These are phyloP conservation scores for Peterozyma xylosa DNA, from an alignment of 805 yeast species.

Conservation along the genomic window DNA sequence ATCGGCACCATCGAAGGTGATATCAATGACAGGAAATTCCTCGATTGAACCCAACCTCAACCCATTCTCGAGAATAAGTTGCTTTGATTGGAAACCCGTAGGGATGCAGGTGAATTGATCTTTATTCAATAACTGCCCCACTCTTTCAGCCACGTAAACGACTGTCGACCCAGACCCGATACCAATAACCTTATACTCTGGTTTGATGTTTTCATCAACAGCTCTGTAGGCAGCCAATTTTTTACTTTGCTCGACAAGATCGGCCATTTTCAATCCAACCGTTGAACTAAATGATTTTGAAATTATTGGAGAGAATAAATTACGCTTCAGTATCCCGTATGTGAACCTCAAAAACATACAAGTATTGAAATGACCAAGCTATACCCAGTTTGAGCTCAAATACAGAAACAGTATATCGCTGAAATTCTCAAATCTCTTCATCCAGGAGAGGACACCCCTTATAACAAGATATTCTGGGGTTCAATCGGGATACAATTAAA, in stretches of 20 bases:
- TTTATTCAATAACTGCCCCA: slow-evolving; percentile 60
- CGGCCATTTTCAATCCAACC: background rate
- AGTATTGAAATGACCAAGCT: background rate
- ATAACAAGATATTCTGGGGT: too few relatives aligned
- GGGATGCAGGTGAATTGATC: slow-evolving; percentile 72
- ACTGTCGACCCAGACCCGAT: slow-evolving; percentile 98
- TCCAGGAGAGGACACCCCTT: too few relatives aligned
- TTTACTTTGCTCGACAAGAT: slow-evolving; percentile 72
- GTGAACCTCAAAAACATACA: background rate
- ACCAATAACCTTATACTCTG: slow-evolving; percentile 69
- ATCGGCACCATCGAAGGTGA: slow-evolving; percentile 98
- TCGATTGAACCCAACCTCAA: slow-evolving; percentile 75
- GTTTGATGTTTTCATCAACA: slow-evolving; percentile 78
- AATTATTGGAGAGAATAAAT: background rate
- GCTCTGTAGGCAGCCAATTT: slow-evolving; percentile 87
- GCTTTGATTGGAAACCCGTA: slow-evolving; percentile 93
- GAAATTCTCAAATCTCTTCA: too few relatives aligned
- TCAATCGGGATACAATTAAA: too few relatives aligned
- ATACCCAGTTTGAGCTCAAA: too few relatives aligned
- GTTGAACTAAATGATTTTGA: background rate
- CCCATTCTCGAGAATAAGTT: slow-evolving; percentile 76
- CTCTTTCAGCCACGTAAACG: slow-evolving; percentile 91
- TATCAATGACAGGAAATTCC: slow-evolving; percentile 74
- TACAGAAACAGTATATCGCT: too few relatives aligned
- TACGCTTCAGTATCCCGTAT: background rate